These are phyloP conservation scores for Pezicula neosporulosa DNA, from an alignment of 2,329 filamentous ascomycete species.

Conservation along the genomic window DNA sequence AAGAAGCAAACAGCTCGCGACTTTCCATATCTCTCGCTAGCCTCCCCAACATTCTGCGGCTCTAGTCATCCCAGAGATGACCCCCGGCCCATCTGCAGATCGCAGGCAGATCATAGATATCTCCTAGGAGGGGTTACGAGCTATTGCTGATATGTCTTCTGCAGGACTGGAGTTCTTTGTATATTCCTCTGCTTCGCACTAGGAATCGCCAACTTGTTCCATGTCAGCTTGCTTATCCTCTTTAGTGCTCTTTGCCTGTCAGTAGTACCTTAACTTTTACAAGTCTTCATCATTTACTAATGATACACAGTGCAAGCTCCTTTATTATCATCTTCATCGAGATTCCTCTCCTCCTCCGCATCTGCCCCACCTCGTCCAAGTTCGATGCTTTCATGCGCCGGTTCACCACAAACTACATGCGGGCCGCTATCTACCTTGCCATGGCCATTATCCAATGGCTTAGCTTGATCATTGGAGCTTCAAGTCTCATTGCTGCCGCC, in stretches of 20 bases:
- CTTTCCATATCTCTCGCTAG: background rate
- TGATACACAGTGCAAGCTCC: conserved; percentile 54
- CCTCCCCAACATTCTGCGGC: background rate
- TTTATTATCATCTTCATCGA: conserved; percentile 82
- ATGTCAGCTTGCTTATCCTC: conserved; percentile 40
- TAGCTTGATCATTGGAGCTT: conserved; percentile 61
- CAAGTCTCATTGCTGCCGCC: conserved; percentile 81
- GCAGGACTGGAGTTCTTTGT: conserved; percentile 65
- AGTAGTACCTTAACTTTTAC: conserved; percentile 23
- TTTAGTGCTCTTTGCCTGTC: conserved; percentile 50
- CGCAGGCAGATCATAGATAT: conserved; percentile 4
- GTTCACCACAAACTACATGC: conserved; percentile 96
- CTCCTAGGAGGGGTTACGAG: conserved; percentile 9
- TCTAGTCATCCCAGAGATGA: background rate
- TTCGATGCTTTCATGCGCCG: conserved; percentile 89
- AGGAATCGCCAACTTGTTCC: conserved; percentile 66
- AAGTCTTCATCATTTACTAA: conserved; percentile 5
- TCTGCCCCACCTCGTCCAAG: conserved; percentile 87
- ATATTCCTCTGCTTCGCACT: conserved; percentile 70
- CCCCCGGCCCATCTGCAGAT: too few relatives aligned
- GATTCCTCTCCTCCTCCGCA: conserved; percentile 90
- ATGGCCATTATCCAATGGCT: conserved; percentile 86
- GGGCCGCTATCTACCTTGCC: conserved; percentile 77
- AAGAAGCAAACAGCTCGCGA: conserved; percentile 31
- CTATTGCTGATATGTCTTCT: conserved; percentile 5